Percentiles rank a stretch among this genome's conserved stretches.
Conservation (phyloP, 2,329 filamentous ascomycete genomes). For the Pseudocercospora fuligena region DNA sequence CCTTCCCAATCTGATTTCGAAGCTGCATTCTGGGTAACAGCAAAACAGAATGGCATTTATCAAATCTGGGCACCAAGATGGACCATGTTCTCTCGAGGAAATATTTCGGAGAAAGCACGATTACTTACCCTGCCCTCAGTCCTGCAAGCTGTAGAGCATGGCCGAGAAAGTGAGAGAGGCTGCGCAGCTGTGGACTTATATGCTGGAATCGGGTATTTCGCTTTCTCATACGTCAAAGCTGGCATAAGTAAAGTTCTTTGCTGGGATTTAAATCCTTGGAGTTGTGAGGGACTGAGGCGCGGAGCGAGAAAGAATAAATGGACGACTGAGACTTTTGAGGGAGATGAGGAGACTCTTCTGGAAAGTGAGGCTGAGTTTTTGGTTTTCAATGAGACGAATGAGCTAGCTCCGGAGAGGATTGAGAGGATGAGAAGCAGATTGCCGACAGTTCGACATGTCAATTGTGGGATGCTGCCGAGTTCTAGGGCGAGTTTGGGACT, state of each 20-base stretch:
- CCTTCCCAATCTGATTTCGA: constrained; percentile 61
- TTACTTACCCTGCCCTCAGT: constrained; percentile 59
- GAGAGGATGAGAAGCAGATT: constrained; percentile 29
- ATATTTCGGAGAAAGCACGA: constrained; percentile 84
- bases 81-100: constrained; percentile 94
- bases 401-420: constrained; percentile 39
- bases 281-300: constrained; percentile 47
- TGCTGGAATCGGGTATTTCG: constrained; percentile 92
- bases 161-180: constrained; percentile 34
- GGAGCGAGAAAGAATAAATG: constrained; percentile 6
- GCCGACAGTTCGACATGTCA: constrained; percentile 59
- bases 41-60: constrained; percentile 73
- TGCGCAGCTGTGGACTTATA: constrained; percentile 73
- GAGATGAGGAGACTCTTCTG: constrained; percentile 9
- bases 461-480: constrained; percentile 62
- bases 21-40: constrained; percentile 76
- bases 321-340: constrained; percentile 9
- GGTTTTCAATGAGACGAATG: constrained; percentile 50
- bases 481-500: constrained; percentile 56
- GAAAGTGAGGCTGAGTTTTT: constrained; percentile 36
- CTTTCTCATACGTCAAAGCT: constrained; percentile 77
- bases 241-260: constrained; percentile 74
- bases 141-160: constrained; percentile 38
- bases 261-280: constrained; percentile 80
- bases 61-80: constrained; percentile 88